phyloP scores from a whole-genome alignment of 768 basidiomycete genomes.

The Podaxis carcinomalis region DNA sequence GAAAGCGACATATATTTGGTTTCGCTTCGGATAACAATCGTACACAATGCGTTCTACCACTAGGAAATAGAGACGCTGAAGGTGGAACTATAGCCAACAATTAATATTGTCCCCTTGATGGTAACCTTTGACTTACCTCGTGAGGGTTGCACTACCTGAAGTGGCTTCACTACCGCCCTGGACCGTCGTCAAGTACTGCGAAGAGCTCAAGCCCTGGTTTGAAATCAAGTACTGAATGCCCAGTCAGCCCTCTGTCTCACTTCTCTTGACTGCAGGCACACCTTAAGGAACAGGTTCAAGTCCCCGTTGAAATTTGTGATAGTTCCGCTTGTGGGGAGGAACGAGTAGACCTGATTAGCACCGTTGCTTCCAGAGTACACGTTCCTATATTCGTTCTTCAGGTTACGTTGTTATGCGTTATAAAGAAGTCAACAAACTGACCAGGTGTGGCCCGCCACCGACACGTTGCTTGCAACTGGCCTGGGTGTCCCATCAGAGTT shows the following conservation, averaged over 20 bases:
- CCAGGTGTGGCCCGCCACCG: slow-evolving; percentile 50
- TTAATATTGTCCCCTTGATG: neutral
- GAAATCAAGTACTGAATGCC: slow-evolving; percentile 44
- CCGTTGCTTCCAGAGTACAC: slow-evolving; percentile 52
- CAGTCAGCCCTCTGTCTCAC: neutral
- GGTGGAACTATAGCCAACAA: neutral
- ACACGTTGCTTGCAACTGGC: slow-evolving; percentile 40
- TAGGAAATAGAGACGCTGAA: neutral
- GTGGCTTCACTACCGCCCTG: slow-evolving; percentile 66
- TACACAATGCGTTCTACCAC: neutral
- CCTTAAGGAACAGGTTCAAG: slow-evolving; percentile 48
- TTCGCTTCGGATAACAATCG: neutral
- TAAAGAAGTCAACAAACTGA: slow-evolving; percentile 12
- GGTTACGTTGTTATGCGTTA: neutral
- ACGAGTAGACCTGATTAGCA: slow-evolving; percentile 47
- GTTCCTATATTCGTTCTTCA: slow-evolving; percentile 34
- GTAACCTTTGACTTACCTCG: slow-evolving; percentile 36
- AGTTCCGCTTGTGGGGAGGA: slow-evolving; percentile 33
- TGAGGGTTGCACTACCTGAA: slow-evolving; percentile 48
- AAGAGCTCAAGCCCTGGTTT: slow-evolving; percentile 37
- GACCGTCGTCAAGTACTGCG: slow-evolving; percentile 53
- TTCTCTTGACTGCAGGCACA: slow-evolving; percentile 13
- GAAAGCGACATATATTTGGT: neutral
- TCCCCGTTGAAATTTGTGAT: slow-evolving; percentile 52
- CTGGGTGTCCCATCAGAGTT: slow-evolving; percentile 39